phyloP scores from a whole-genome alignment of 805 yeast species.

The Lachancea fermentati region DNA sequence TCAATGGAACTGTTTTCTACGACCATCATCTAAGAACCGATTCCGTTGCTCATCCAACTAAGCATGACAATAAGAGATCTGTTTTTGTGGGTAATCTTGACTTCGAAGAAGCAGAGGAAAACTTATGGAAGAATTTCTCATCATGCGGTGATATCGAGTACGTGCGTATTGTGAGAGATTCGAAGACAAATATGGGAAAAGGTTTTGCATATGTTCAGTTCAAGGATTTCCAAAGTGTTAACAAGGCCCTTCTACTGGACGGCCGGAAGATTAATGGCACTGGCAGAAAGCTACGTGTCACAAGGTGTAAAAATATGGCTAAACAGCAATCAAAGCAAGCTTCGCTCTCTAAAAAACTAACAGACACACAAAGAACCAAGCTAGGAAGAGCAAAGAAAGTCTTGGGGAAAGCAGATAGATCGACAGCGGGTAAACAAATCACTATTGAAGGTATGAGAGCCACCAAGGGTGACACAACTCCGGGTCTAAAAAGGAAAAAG shows the following conservation, averaged over 20 bases:
- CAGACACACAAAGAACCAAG: conserved; percentile 66
- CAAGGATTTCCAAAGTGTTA: conserved; percentile 63
- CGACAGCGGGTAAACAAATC: conserved; percentile 53
- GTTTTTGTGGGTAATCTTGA: conserved; percentile 92
- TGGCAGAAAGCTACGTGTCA: conserved; percentile 64
- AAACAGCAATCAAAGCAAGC: conserved; percentile 17
- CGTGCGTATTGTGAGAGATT: conserved; percentile 85
- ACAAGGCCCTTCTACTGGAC: conserved; percentile 73
- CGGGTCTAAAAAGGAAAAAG: conserved; percentile 53
- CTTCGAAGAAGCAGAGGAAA: conserved; percentile 88
- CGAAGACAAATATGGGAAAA: conserved; percentile 91
- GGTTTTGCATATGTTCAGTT: conserved; percentile 97
- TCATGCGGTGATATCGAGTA: conserved; percentile 69
- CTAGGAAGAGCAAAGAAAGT: conserved; percentile 74
- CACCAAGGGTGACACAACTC: conserved; percentile 56
- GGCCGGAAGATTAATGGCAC: conserved; percentile 48
- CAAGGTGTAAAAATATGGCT: conserved; percentile 53
- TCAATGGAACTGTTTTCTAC: conserved; percentile 63
- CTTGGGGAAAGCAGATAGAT: conserved; percentile 75
- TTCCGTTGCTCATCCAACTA: conserved; percentile 85
- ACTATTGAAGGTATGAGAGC: conserved; percentile 76
- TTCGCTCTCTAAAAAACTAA: conserved; percentile 31
- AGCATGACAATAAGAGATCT: conserved; percentile 76
- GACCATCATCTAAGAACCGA: conserved; percentile 84
- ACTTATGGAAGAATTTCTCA: conserved; percentile 75